Conservation (phyloP, 1,284 basidiomycete species). For the Abortiporus biennis region DNA sequence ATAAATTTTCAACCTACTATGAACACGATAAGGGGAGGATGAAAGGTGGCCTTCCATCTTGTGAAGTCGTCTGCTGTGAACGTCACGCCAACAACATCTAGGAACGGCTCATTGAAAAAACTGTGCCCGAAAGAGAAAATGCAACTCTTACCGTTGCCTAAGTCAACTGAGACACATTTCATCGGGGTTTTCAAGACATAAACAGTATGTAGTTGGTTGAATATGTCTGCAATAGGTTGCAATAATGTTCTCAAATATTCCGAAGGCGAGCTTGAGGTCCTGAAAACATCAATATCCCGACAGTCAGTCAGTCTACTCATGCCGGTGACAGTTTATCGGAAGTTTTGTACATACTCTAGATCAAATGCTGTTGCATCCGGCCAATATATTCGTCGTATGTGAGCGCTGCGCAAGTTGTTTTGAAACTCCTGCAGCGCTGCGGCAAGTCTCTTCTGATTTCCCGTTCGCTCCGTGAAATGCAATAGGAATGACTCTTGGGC, state of each 20-base stretch:
- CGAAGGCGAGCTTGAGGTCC: no score
- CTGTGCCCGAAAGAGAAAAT: constrained; percentile 1
- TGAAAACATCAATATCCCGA: no score
- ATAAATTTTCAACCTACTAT: neutral
- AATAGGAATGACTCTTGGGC: no score
- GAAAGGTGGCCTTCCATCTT: neutral
- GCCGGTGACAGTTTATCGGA: no score
- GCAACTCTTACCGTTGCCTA: neutral
- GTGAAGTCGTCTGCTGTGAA: neutral
- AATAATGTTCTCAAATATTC: constrained; percentile 2
- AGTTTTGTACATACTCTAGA: no score
- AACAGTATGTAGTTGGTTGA: constrained; percentile 1
- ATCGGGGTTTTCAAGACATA: neutral
- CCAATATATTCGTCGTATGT: neutral
- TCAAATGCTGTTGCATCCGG: no score
- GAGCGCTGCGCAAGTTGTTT: neutral
- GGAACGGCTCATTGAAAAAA: no score
- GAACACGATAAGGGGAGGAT: neutral
- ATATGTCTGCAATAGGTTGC: constrained; percentile 2
- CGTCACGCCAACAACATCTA: neutral
- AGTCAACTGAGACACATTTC: constrained; percentile 1
- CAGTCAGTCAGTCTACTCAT: no score
- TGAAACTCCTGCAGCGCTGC: neutral
- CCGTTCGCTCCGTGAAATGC: no score
- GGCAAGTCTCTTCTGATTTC: no score